These are phyloP conservation scores for Acanthamoeba lenticulata DNA, from an alignment of 208 protist genomes.

Conservation along the genomic window DNA sequence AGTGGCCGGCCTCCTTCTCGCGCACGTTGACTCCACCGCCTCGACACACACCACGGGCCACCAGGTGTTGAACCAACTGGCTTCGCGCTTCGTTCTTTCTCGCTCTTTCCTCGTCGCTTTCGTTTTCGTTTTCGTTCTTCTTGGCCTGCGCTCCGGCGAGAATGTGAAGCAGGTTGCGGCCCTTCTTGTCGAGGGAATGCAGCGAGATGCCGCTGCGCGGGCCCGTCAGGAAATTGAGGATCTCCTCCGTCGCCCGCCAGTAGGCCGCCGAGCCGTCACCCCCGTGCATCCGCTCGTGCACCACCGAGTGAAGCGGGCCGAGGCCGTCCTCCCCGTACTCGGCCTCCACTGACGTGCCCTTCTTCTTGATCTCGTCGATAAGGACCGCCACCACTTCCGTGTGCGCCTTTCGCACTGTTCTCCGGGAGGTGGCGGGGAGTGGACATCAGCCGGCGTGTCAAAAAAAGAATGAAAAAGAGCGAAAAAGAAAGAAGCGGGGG, in stretches of 20 bases:
- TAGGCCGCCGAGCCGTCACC: neutral
- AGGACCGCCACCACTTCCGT: neutral
- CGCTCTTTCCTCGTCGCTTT: neutral
- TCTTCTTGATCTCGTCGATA: conserved; percentile 9
- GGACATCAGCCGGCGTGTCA: too few relatives aligned
- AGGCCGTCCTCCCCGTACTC: neutral
- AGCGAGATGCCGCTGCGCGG: neutral
- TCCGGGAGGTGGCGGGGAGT: neutral
- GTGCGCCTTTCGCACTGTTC: neutral
- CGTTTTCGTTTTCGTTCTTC: neutral
- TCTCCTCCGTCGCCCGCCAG: neutral
- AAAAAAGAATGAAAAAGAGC: neutral
- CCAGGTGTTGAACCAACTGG: neutral
- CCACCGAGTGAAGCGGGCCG: neutral
- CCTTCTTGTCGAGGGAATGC: conserved; percentile 18
- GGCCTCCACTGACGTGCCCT: neutral
- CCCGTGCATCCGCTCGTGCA: neutral
- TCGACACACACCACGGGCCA: neutral
- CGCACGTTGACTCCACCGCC: conserved; percentile 42
- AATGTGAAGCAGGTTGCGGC: conserved; percentile 24
- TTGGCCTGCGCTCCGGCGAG: neutral
- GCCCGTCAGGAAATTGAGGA: neutral
- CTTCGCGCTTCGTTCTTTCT: neutral
- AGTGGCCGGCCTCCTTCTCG: neutral
- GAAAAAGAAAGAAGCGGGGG: neutral